Percentiles rank a stretch among this genome's conserved stretches.
phyloP scores from a whole-genome alignment of 1,284 basidiomycete genomes.

The Sporisorium reilianum region DNA sequence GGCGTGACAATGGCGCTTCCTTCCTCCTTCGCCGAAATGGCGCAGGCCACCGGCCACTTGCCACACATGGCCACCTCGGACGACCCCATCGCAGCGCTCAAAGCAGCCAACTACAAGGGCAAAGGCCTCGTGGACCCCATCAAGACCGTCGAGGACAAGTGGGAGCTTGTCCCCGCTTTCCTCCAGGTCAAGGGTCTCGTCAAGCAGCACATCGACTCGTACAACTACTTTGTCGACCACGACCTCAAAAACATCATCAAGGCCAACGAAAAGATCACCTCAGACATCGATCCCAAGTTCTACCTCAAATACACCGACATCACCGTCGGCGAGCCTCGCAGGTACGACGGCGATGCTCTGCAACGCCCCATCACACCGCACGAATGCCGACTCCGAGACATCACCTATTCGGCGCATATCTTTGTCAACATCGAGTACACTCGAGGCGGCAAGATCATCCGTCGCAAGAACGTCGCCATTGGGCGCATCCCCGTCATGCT shows the following conservation, averaged over 20 bases:
- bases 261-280: conserved; percentile 71
- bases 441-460: conserved; percentile 88
- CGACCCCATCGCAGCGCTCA: conserved; percentile 56
- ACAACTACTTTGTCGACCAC: conserved; percentile 98
- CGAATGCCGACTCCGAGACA: conserved; percentile 96
- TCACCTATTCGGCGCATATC: conserved; percentile 94
- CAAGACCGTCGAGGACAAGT: conserved; percentile 72
- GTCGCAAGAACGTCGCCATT: conserved; percentile 85
- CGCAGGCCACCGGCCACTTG: conserved; percentile 30
- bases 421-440: conserved; percentile 96
- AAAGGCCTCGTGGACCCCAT: conserved; percentile 72
- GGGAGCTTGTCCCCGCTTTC: conserved; percentile 68
- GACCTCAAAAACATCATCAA: conserved; percentile 81
- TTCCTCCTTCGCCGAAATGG: conserved; percentile 48
- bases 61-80: conserved; percentile 12
- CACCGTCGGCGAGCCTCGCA: conserved; percentile 79
- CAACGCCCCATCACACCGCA: conserved; percentile 92
- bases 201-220: conserved; percentile 99
- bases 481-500: conserved; percentile 97
- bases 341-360: conserved; percentile 79
- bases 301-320: conserved; percentile 98
- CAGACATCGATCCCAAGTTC: conserved; percentile 96
- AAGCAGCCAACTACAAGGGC: conserved; percentile 60
- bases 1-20: conserved; percentile 36
- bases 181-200: conserved; percentile 69